These are phyloP conservation scores for Hymenoscyphus albidus DNA, from an alignment of 2,329 filamentous ascomycete species.

Conservation along the genomic window DNA sequence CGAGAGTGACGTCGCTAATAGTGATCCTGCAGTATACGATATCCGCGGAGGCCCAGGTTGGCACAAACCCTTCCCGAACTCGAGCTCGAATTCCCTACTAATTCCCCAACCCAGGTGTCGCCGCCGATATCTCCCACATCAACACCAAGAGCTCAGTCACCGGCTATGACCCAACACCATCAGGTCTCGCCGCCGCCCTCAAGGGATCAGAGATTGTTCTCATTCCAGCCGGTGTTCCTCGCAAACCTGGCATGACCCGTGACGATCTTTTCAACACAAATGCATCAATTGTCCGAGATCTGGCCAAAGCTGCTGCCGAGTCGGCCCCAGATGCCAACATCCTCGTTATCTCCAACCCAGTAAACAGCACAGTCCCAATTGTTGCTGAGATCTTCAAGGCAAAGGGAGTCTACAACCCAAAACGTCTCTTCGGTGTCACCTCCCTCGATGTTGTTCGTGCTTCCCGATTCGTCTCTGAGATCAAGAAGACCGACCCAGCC, in stretches of 20 bases:
- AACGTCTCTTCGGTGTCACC: constrained; percentile 98
- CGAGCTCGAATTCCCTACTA: constrained; percentile 21
- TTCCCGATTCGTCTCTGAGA: constrained; percentile 93
- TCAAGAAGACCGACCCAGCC: constrained; percentile 85
- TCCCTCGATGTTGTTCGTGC: constrained; percentile 98
- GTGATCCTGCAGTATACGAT: constrained; percentile 64
- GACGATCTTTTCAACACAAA: constrained; percentile 99
- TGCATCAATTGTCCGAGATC: constrained; percentile 96
- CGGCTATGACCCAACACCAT: constrained; percentile 76
- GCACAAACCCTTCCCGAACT: constrained; percentile 35
- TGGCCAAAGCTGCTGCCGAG: constrained; percentile 91
- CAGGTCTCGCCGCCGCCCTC: constrained; percentile 73
- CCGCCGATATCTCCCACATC: constrained; percentile 96
- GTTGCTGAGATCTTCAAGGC: constrained; percentile 95
- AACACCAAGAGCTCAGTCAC: constrained; percentile 96
- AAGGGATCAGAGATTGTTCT: constrained; percentile 90
- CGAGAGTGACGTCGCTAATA: neutral
- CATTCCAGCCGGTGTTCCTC: constrained; percentile 96
- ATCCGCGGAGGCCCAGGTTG: constrained; percentile 89
- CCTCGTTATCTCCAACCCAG: constrained; percentile 97
- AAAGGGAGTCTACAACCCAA: constrained; percentile 95
- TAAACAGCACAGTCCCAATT: constrained; percentile 99
- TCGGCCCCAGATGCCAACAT: constrained; percentile 88
- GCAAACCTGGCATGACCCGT: constrained; percentile 96
- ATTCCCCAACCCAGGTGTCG: constrained; percentile 66